Evolutionary conservation across 2,329 filamentous ascomycete genomes (phyloP).

Genomic region (Chaetothyriales sp.): DNA sequence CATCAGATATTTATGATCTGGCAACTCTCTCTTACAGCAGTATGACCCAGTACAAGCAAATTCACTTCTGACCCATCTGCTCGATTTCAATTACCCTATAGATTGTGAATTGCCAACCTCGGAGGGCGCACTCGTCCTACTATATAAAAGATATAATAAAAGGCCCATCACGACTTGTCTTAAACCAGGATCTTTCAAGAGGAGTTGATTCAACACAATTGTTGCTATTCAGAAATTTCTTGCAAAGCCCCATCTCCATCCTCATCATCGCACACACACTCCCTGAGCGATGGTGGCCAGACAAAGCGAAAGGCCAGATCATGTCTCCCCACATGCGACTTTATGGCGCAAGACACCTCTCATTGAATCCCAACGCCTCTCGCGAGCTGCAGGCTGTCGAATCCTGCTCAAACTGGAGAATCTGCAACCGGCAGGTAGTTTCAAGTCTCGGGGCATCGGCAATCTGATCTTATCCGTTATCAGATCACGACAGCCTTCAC

Average conservation of each 20-base stretch:
- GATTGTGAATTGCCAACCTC: too few species aligned
- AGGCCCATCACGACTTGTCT: too few species aligned
- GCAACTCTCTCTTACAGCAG: too few species aligned
- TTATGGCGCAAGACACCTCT: slow-evolving; percentile 28
- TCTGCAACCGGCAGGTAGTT: slow-evolving; percentile 69
- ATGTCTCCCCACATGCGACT: neutral
- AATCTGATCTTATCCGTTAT: slow-evolving; percentile 35
- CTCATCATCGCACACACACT: neutral
- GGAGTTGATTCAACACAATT: too few species aligned
- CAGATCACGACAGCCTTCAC: slow-evolving; percentile 11
- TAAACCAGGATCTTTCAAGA: too few species aligned
- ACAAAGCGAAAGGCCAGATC: neutral
- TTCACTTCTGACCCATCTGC: too few species aligned
- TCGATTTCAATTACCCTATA: too few species aligned
- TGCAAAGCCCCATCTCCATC: too few species aligned
- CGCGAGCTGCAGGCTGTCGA: slow-evolving; percentile 34
- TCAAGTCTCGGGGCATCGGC: slow-evolving; percentile 48
- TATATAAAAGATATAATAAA: too few species aligned
- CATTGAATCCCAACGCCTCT: slow-evolving; percentile 24
- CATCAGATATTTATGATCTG: too few species aligned
- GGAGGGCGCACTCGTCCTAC: too few species aligned
- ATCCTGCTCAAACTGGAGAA: slow-evolving; percentile 77
- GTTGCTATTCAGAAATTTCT: neutral
- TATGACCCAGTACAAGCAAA: too few species aligned
- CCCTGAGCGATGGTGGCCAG: neutral